These are phyloP conservation scores for Podaxis rugospora DNA, from an alignment of 768 basidiomycete genomes.

Conservation along the genomic window DNA sequence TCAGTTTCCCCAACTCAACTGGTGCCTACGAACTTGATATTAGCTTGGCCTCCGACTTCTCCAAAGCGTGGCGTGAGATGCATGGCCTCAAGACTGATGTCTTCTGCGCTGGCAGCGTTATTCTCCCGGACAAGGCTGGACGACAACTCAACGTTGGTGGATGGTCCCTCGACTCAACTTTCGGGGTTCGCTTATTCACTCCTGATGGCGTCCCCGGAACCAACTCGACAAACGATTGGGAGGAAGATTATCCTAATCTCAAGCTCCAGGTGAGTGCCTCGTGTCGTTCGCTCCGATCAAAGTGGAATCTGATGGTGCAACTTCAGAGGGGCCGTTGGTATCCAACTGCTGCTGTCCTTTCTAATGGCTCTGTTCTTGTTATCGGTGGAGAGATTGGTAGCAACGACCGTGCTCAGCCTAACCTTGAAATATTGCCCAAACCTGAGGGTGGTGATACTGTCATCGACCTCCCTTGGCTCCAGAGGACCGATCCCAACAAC, in stretches of 20 bases:
- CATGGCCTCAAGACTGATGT: conserved; percentile 67
- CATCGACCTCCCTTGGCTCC: conserved; percentile 59
- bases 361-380: conserved; percentile 72
- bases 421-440: conserved; percentile 66
- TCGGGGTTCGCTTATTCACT: conserved; percentile 67
- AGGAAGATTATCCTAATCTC: conserved; percentile 60
- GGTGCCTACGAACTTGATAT: conserved; percentile 78
- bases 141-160: conserved; percentile 66
- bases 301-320: not conserved
- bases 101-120: conserved; percentile 71
- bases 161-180: conserved; percentile 69
- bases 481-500: conserved; percentile 74
- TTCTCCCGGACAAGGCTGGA: conserved; percentile 70
- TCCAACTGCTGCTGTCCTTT: conserved; percentile 59
- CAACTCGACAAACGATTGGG: conserved; percentile 77
- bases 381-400: conserved; percentile 74
- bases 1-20: conserved; percentile 56
- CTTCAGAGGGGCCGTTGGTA: conserved; percentile 66
- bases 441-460: conserved; percentile 60
- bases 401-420: conserved; percentile 63
- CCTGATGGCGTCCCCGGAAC: conserved; percentile 65
- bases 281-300: not conserved
- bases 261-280: conserved; percentile 48
- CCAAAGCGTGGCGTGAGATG: conserved; percentile 70
- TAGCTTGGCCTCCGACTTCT: conserved; percentile 44